These are phyloP conservation scores for Citrus cavaleriei DNA, from an alignment of 345 rosid species.

Conservation along the genomic window DNA sequence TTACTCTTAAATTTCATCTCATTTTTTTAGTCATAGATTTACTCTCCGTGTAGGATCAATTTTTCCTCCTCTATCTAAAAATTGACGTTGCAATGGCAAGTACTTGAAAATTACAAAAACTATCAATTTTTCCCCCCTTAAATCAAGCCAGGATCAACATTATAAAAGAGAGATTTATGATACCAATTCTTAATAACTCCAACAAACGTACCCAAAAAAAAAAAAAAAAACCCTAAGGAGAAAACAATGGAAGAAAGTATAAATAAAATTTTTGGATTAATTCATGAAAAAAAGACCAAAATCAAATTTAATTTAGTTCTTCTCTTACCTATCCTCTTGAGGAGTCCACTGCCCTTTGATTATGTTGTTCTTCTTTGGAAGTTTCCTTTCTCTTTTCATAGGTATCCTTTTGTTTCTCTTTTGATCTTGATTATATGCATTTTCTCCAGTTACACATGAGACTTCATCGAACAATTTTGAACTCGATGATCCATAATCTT, in stretches of 20 bases:
- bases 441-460: constrained; percentile 17
- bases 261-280: neutral
- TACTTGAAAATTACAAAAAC: too few relatives aligned
- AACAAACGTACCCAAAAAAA: neutral
- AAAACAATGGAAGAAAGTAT: neutral
- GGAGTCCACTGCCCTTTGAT: constrained; percentile 76
- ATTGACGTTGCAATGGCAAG: too few relatives aligned
- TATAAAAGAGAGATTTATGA: constrained; percentile 22
- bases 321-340: constrained; percentile 49
- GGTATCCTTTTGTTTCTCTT: constrained; percentile 21
- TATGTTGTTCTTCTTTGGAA: constrained; percentile 22
- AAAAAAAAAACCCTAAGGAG: neutral
- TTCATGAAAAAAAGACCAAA: neutral
- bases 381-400: constrained; percentile 15
- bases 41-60: rapidly evolving
- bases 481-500: neutral
- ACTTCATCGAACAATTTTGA: constrained; percentile 11
- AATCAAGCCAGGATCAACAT: constrained; percentile 45
- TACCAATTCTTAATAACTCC: neutral
- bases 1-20: too few relatives aligned
- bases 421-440: constrained; percentile 10
- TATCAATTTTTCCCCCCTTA: rapidly evolving
- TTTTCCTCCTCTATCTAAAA: too few relatives aligned
- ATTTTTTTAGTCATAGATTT: too few relatives aligned
- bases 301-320: neutral